Conservation (phyloP, 768 basidiomycete genomes). For the Mycena indigotica region DNA sequence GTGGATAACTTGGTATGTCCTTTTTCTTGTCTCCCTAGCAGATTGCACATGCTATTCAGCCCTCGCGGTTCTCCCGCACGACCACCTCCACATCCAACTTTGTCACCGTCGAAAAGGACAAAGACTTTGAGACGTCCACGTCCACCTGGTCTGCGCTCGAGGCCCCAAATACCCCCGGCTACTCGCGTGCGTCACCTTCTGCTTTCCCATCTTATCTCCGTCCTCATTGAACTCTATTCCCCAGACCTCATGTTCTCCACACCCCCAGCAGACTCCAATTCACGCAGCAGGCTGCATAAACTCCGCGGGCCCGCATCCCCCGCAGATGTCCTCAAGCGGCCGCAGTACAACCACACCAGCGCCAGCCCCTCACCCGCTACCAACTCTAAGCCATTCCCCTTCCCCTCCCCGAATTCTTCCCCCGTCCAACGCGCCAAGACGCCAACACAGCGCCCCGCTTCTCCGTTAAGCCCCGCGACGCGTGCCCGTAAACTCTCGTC, state of each 20-base stretch:
- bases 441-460: neutral
- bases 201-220: neutral
- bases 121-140: constrained; percentile 10
- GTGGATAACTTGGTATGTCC: constrained; percentile 11
- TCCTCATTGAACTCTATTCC: neutral
- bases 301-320: constrained; percentile 13
- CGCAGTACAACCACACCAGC: constrained; percentile 11
- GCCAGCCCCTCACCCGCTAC: too few species aligned
- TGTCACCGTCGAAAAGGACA: constrained; percentile 13
- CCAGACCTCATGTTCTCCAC: constrained; percentile 14
- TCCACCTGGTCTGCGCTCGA: constrained; percentile 18
- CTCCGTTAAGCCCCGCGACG: neutral
- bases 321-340: constrained; percentile 16
- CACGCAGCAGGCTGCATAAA: constrained; percentile 12
- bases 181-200: constrained; percentile 3
- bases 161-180: constrained; percentile 20
- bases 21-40: neutral
- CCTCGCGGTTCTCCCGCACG: constrained; percentile 14
- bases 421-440: neutral
- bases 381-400: neutral
- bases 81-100: constrained; percentile 20
- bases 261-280: neutral
- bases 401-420: neutral
- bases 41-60: neutral
- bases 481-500: constrained; percentile 11